Percentiles rank a stretch among this genome's conserved stretches.
phyloP scores from a whole-genome alignment of 345 rosid genomes.

The Ceriops zippeliana region DNA sequence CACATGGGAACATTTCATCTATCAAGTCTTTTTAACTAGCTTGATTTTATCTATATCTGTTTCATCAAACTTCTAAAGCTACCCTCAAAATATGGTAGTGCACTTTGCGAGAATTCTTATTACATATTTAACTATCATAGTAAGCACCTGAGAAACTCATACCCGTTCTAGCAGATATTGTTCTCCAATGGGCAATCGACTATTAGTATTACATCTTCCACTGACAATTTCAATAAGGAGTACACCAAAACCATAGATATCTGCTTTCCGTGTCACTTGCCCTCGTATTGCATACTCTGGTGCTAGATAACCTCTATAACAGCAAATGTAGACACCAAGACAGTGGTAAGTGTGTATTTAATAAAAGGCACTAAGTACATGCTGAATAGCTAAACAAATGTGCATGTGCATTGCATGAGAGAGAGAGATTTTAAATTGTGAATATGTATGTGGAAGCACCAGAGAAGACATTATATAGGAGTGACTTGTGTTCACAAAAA shows the following conservation, averaged over 20 bases:
- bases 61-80: not conserved
- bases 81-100: not conserved
- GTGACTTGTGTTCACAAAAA: no score
- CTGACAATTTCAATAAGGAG: constrained; percentile 83
- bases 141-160: constrained; percentile 23
- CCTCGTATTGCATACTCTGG: constrained; percentile 98
- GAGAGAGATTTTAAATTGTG: no score
- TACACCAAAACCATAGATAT: constrained; percentile 85
- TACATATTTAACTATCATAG: not conserved
- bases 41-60: not conserved
- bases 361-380: not conserved
- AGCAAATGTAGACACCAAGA: constrained; percentile 8
- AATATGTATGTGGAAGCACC: no score
- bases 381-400: not conserved
- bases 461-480: no score
- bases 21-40: no score
- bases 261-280: constrained; percentile 86
- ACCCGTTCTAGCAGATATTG: constrained; percentile 89
- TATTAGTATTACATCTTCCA: constrained; percentile 84
- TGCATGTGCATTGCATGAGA: no score
- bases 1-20: no score
- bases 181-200: constrained; percentile 61
- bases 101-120: not conserved
- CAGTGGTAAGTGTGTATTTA: not conserved
- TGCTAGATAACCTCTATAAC: constrained; percentile 83